These are phyloP conservation scores for Leccinum fuscescens DNA, from an alignment of 1,284 basidiomycete species.

Conservation along the genomic window DNA sequence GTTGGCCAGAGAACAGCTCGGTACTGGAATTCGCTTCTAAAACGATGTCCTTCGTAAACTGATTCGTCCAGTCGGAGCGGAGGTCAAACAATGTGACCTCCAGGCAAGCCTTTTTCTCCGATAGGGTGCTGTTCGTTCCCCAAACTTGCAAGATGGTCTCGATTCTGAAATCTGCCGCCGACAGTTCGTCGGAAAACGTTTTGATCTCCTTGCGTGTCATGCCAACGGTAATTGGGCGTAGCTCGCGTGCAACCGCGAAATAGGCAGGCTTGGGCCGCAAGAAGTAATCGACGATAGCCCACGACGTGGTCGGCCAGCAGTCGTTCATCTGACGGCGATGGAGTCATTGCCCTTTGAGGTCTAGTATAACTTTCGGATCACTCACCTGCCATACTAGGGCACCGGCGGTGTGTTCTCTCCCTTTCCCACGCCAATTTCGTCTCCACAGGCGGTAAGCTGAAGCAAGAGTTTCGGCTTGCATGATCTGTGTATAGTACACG, in stretches of 20 bases:
- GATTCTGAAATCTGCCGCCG: conserved; percentile 66
- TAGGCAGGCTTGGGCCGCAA: conserved; percentile 75
- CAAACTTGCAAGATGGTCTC: conserved; percentile 72
- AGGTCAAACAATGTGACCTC: conserved; percentile 74
- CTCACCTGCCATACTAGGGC: conserved; percentile 79
- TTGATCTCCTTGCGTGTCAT: conserved; percentile 75
- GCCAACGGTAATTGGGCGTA: conserved; percentile 73
- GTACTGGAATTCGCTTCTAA: conserved; percentile 78
- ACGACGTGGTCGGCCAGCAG: conserved; percentile 80
- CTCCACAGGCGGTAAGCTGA: conserved; percentile 78
- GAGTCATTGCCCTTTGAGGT: not conserved
- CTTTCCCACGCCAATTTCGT: conserved; percentile 71
- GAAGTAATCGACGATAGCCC: conserved; percentile 80
- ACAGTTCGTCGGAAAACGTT: conserved; percentile 53
- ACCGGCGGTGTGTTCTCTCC: conserved; percentile 69
- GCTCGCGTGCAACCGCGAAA: conserved; percentile 68
- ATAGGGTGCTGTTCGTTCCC: conserved; percentile 77
- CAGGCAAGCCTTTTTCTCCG: conserved; percentile 55
- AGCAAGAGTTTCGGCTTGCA: conserved; percentile 79
- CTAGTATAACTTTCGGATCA: not conserved
- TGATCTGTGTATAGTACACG: conserved; percentile 78
- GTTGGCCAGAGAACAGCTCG: conserved; percentile 68
- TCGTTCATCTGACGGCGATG: conserved; percentile 59
- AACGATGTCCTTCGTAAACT: conserved; percentile 48
- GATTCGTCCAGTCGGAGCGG: conserved; percentile 56